Evolutionary conservation across 2,329 filamentous ascomycete genomes (phyloP), one percentile per base, ranked within the genome.

Genomic region (Monosporascus sp.): DNA sequence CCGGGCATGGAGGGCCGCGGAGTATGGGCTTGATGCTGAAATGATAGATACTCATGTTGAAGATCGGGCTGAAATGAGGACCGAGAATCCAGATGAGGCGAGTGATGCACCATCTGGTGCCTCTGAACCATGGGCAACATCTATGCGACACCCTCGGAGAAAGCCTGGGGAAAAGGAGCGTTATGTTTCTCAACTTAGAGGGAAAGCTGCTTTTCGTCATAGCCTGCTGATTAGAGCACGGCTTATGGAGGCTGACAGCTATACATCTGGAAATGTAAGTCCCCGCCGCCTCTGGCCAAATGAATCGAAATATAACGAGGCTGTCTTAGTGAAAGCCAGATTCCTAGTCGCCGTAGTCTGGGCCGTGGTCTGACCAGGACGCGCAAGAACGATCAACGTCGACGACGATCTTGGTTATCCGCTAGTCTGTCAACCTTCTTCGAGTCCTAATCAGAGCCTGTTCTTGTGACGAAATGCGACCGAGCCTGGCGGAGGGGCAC

Each of bases 71-170:
- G 61, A 51, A 66, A 60, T 36, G 63, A 56, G 45, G 64, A 64
- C 50, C 69, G 65, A 47, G 69, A 59, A 56, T 76, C 71, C 61
- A 73, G 66, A 54, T 71, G 72, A 52, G 70, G 67, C 55, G 71
- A 69, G 46, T 71, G 69, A 54, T 73, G 76, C 75, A 78, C 76
- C 74, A 73, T 71, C 61, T 68, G 77, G 73, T 77, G 75, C 73
- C 73, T 75, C 65, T 81, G 79, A 55, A 80, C 67, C 57, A 77
- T 70, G 59, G 79, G 76, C 56, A 80, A 71, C 77, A 81, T 81
- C 55, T 60, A 45, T 57, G 58, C 51, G 54, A 57, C 52, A 52
- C 47, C 50, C 14, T 46, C 16, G 53, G 57, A 56, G 52, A 53
- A 52, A 52, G 49, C 50, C 54, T 56, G 51, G 49, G 22, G 17